Evolutionary conservation across 768 basidiomycete genomes (phyloP).

Genomic region (Termitomyces titanicus): DNA sequence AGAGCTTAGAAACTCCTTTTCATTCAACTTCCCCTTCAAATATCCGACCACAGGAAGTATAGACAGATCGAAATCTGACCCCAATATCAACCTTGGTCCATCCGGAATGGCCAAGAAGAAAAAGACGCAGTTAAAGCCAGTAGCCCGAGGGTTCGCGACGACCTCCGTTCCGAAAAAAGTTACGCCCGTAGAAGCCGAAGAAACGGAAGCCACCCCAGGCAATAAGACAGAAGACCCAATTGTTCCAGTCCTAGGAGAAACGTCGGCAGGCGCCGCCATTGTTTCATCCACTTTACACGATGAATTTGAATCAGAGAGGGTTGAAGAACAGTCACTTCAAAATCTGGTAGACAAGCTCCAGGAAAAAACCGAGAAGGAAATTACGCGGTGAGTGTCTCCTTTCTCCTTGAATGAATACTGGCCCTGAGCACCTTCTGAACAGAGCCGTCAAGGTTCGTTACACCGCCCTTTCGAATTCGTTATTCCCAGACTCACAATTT

Average conservation of each 20-base stretch:
- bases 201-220: conserved; percentile 18
- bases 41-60: conserved; percentile 1
- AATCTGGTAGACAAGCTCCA: conserved; percentile 76
- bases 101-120: conserved; percentile 76
- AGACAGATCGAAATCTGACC: conserved; percentile 1
- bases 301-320: conserved; percentile 32
- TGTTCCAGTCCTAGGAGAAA: not conserved
- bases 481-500: conserved; percentile 1
- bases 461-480: not conserved
- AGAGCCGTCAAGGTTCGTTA: conserved; percentile 35
- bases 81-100: conserved; percentile 16
- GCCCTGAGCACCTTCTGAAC: not conserved
- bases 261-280: not conserved
- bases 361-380: conserved; percentile 86
- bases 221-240: conserved; percentile 7
- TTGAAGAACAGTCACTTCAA: conserved; percentile 61
- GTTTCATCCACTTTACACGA: conserved; percentile 17
- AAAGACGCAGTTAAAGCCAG: conserved; percentile 75
- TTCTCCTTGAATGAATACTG: not conserved
- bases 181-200: conserved; percentile 23
- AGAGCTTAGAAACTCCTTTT: not conserved
- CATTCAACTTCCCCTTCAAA: not conserved
- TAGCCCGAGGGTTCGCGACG: conserved; percentile 75
- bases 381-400: conserved; percentile 48
- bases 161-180: conserved; percentile 81